These are phyloP conservation scores for Metschnikowia kofuensis DNA, from an alignment of 805 yeast genomes.

Conservation along the genomic window DNA sequence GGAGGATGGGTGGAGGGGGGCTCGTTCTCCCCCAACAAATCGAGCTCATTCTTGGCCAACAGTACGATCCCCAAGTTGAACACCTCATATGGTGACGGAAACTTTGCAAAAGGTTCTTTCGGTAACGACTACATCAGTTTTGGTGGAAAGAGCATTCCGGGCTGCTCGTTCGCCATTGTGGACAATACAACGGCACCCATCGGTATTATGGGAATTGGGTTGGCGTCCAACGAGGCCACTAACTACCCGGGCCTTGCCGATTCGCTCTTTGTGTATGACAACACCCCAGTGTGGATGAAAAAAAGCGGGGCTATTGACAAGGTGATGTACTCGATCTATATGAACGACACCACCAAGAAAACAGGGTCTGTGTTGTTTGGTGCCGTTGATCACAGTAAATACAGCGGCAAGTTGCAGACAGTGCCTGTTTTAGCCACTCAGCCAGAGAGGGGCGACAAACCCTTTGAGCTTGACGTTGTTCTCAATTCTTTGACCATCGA, in stretches of 20 bases:
- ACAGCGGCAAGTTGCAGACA: slow-evolving; percentile 24
- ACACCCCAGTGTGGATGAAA: slow-evolving; percentile 61
- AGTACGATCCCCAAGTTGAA: slow-evolving; percentile 36
- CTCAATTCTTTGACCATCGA: slow-evolving; percentile 35
- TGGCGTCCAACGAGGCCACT: slow-evolving; percentile 65
- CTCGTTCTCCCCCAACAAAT: slow-evolving; percentile 41
- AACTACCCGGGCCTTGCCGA: slow-evolving; percentile 32
- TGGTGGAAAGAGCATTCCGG: slow-evolving; percentile 45
- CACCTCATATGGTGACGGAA: slow-evolving; percentile 47
- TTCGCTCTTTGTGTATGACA: slow-evolving; percentile 28
- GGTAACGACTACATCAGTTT: slow-evolving; percentile 58
- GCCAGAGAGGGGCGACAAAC: slow-evolving; percentile 13
- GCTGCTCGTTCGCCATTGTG: slow-evolving; percentile 72
- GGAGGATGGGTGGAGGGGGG: slow-evolving; percentile 45
- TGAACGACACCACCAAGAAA: slow-evolving; percentile 36
- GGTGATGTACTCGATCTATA: slow-evolving; percentile 58
- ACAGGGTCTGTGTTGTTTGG: slow-evolving; percentile 39
- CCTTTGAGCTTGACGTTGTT: slow-evolving; percentile 49
- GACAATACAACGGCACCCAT: slow-evolving; percentile 56
- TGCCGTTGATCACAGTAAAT: slow-evolving; percentile 41
- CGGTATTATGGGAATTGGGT: slow-evolving; percentile 75
- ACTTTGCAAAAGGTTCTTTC: slow-evolving; percentile 49
- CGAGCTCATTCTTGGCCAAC: slow-evolving; percentile 39
- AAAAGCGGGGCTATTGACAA: slow-evolving; percentile 53
- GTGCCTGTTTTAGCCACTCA: slow-evolving; percentile 41